Evolutionary conservation across 202 grass and related monocot genomes (phyloP), one percentile per base, ranked within the genome.

Genomic region (Brachypodium distachyon): DNA sequence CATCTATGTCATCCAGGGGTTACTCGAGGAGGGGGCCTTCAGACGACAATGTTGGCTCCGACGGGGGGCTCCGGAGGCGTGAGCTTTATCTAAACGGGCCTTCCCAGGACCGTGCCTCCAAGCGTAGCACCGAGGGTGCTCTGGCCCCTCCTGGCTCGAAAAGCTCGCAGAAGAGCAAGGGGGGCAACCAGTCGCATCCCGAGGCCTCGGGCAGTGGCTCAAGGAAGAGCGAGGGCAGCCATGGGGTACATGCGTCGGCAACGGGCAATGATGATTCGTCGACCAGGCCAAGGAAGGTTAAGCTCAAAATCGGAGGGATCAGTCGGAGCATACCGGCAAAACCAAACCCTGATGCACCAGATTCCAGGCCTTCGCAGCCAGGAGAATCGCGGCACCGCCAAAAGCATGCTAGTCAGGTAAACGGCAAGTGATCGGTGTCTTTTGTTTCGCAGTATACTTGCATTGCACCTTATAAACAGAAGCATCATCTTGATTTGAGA

Each of bases 261-360:
- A n/a, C n/a, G 10, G 62, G 36, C 7, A 73, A 63, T 23, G 29
- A 54, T 1, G 72, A 83, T 78, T 39, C 31, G 9, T 74, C 63
- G 25, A 34, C 51, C 1, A 81, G 85, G 29, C 77, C 86, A 49
- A 87, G 77, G 82, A 93, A 95, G 73, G 70, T 95, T 77, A 99
- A 95, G 70, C 90, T 99, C 71, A 99, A 99, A 85, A 93, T 94
- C 36, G 87, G 91, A 57, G 87, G 85, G 56, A 81, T 99, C 74
- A 83, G 86, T 11, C 61, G 77, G 9, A 90, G 56, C 10, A 82
- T 95, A 54, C 60, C 85, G n/a, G 58, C 77, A 34, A 94, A 88
- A 52, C 52, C 84, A 19, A 84, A 76, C 74, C 61, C 73, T 60
- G 81, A 80, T 5, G 25, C 68, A 43, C 11, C 5, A 17, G 60